These are phyloP conservation scores for Ogataea hybrid DNA, from an alignment of 1,139 yeast species.

Conservation along the genomic window DNA sequence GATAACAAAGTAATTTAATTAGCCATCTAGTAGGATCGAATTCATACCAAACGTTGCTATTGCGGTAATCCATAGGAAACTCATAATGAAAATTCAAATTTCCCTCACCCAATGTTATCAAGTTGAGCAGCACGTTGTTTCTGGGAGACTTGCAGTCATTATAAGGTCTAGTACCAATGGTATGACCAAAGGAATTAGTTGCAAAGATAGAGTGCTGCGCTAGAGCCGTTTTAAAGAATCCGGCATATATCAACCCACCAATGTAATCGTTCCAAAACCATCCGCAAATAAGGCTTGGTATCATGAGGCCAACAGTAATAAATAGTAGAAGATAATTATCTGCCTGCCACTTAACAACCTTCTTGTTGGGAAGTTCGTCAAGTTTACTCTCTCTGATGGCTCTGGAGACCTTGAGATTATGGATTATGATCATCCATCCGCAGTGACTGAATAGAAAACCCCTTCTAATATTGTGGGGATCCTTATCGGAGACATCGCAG, in stretches of 20 bases:
- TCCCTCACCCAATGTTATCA: conserved; percentile 65
- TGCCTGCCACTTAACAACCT: conserved; percentile 60
- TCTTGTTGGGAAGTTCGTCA: conserved; percentile 35
- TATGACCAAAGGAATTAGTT: conserved; percentile 63
- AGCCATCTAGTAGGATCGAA: conserved; percentile 72
- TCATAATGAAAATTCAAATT: conserved; percentile 72
- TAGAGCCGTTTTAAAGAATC: conserved; percentile 52
- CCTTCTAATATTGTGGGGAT: conserved; percentile 62
- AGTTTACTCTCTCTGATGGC: conserved; percentile 36
- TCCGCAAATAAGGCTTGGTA: conserved; percentile 49
- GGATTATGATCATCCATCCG: conserved; percentile 61
- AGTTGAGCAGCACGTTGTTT: conserved; percentile 42
- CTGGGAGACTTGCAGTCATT: conserved; percentile 62
- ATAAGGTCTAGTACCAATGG: conserved; percentile 56
- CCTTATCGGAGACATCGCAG: conserved; percentile 58
- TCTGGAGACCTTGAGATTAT: conserved; percentile 41
- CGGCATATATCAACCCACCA: conserved; percentile 62
- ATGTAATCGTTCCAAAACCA: conserved; percentile 44
- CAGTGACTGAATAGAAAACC: conserved; percentile 61
- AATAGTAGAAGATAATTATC: conserved; percentile 45
- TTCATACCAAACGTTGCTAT: conserved; percentile 48
- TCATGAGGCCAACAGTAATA: conserved; percentile 42
- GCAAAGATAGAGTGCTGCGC: conserved; percentile 56
- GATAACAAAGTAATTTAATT: conserved; percentile 38
- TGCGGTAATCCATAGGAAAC: conserved; percentile 66